Conservation (phyloP, 2,329 filamentous ascomycete genomes). For the Colletotrichum agaves region DNA sequence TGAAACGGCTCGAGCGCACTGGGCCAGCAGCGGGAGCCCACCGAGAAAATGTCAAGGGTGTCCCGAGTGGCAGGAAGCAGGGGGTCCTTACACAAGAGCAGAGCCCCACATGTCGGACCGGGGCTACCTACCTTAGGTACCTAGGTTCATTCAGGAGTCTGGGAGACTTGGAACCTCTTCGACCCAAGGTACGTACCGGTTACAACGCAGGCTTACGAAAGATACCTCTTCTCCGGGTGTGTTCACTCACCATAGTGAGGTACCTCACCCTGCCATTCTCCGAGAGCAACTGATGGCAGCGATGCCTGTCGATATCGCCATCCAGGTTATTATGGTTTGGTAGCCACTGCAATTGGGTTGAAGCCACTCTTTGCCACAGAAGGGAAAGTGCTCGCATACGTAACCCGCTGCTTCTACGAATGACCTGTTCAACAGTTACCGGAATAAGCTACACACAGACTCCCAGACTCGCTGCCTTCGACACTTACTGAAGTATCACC, state of each 20-base stretch:
- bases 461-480: not conserved
- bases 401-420: constrained; percentile 14
- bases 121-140: too few species aligned
- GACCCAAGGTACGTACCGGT: constrained; percentile 1
- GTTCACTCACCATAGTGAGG: not conserved
- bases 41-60: not conserved
- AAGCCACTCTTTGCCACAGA: constrained; percentile 25
- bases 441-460: not conserved
- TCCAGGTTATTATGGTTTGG: constrained; percentile 33
- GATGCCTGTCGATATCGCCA: constrained; percentile 42
- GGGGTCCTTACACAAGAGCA: too few species aligned
- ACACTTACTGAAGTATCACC: not conserved
- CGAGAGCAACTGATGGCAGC: constrained; percentile 30
- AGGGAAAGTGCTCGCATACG: not conserved
- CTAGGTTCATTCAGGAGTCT: too few species aligned
- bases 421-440: constrained; percentile 11
- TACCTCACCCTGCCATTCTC: not conserved
- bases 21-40: constrained; percentile 8
- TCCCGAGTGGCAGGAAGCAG: not conserved
- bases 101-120: not conserved
- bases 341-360: constrained; percentile 20
- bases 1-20: constrained; percentile 35
- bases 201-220: not conserved
- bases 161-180: too few species aligned
- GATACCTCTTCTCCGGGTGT: not conserved